A percentile compares a stretch with the other conserved stretches of the same genome.
phyloP scores from a whole-genome alignment of 208 protist genomes.

The Wallacemonas sp. region DNA sequence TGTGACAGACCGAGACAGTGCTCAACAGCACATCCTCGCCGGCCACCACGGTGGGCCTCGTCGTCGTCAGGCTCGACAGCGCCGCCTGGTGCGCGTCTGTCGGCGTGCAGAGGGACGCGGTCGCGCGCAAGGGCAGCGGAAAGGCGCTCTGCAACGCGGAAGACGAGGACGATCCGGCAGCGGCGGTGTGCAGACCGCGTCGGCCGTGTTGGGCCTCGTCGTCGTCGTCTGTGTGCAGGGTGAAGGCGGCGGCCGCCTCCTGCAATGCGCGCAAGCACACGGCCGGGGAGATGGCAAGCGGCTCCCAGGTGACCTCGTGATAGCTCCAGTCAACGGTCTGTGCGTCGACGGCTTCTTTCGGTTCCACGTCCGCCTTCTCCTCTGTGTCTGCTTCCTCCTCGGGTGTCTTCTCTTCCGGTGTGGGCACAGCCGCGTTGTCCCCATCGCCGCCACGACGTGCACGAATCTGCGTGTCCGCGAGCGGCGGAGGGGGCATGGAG shows the following conservation, averaged over 20 bases:
- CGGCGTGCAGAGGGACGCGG: background rate
- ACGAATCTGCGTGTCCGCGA: too few relatives aligned
- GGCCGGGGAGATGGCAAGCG: conserved; percentile 1
- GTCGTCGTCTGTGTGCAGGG: background rate
- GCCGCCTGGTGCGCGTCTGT: background rate
- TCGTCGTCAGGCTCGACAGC: background rate
- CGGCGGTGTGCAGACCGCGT: too few relatives aligned
- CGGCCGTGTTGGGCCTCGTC: too few relatives aligned
- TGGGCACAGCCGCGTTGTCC: background rate
- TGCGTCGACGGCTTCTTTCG: background rate
- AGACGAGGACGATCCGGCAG: background rate
- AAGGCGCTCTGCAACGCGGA: conserved; percentile 4
- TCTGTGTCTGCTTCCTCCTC: too few relatives aligned
- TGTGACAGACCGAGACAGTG: conserved; percentile 11
- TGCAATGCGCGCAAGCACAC: conserved; percentile 8
- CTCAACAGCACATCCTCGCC: conserved; percentile 7
- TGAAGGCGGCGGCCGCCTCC: conserved; percentile 13
- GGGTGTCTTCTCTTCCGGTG: too few relatives aligned
- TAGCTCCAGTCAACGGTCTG: conserved; percentile 14
- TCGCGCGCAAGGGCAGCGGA: background rate
- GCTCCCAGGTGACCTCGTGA: conserved; percentile 12
- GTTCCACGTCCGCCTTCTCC: too few relatives aligned
- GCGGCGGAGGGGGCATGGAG: too few relatives aligned
- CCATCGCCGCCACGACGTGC: too few relatives aligned
- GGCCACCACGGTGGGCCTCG: background rate